Percentiles rank a stretch among this genome's conserved stretches.
These are phyloP conservation scores for Lobulomyces angularis DNA, from an alignment of 192 early-diverging fungal genomes.

Conservation along the genomic window DNA sequence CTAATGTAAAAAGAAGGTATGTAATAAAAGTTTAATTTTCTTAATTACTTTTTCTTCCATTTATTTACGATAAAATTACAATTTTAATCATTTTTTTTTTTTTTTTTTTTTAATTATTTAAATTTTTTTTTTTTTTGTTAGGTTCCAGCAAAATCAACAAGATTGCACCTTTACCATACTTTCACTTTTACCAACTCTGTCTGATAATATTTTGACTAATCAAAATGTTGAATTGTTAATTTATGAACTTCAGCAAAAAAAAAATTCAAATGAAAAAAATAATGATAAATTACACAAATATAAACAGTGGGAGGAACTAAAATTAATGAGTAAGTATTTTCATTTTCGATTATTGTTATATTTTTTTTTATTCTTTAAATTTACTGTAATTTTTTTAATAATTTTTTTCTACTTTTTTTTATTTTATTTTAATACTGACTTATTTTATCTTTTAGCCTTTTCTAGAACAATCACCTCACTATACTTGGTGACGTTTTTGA, in stretches of 20 bases:
- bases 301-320: slow-evolving; percentile 82
- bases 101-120: too few species aligned
- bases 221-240: slow-evolving; percentile 70
- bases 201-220: slow-evolving; percentile 61
- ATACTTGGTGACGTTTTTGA: slow-evolving; percentile 77
- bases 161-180: slow-evolving; percentile 82
- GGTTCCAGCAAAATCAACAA: slow-evolving; percentile 86
- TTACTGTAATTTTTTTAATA: neutral
- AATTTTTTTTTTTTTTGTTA: too few species aligned
- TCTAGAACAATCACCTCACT: slow-evolving; percentile 72
- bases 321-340: slow-evolving; percentile 52
- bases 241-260: slow-evolving; percentile 45
- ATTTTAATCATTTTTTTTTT: too few species aligned
- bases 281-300: slow-evolving; percentile 16
- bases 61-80: too few species aligned
- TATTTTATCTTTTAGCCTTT: slow-evolving; percentile 42
- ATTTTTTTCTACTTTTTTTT: neutral
- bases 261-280: neutral
- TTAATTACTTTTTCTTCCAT: too few species aligned
- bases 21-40: too few species aligned
- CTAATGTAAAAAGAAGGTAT: too few species aligned
- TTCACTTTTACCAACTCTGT: slow-evolving; percentile 66
- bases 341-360: neutral
- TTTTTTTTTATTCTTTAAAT: neutral
- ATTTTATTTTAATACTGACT: neutral